These are phyloP conservation scores for Geopyxis carbonaria DNA, from an alignment of 495 filamentous ascomycete genomes.

Conservation along the genomic window DNA sequence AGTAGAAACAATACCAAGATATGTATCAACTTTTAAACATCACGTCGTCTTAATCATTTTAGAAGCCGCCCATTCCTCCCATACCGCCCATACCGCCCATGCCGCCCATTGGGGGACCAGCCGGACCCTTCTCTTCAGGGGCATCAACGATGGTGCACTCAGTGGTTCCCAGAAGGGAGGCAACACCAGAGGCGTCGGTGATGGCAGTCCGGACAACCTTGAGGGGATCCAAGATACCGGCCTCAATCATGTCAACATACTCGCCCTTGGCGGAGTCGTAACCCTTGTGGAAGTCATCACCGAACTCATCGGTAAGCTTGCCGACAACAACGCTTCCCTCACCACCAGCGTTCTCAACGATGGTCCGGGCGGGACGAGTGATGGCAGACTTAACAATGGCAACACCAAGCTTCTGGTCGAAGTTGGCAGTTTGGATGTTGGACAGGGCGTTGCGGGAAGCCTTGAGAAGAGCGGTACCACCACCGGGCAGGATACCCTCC, in stretches of 20 bases:
- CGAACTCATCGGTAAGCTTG: slow-evolving; percentile 92
- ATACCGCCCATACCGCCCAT: slow-evolving; percentile 58
- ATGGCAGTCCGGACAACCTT: slow-evolving; percentile 97
- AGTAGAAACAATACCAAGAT: no score
- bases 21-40: no score
- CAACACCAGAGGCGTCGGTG: slow-evolving; percentile 87
- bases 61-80: slow-evolving; percentile 41
- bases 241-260: slow-evolving; percentile 94
- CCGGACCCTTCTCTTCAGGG: slow-evolving; percentile 67
- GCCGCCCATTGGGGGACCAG: slow-evolving; percentile 35
- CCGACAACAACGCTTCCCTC: slow-evolving; percentile 95
- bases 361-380: slow-evolving; percentile 79
- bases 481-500: slow-evolving; percentile 95
- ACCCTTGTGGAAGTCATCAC: slow-evolving; percentile 89
- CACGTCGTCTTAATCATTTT: no score
- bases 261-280: slow-evolving; percentile 91
- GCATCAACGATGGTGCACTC: slow-evolving; percentile 96
- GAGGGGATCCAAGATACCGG: slow-evolving; percentile 95
- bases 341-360: slow-evolving; percentile 92
- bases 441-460: slow-evolving; percentile 76
- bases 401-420: slow-evolving; percentile 97
- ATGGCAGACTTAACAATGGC: slow-evolving; percentile 95
- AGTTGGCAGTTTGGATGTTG: slow-evolving; percentile 74
- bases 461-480: slow-evolving; percentile 95
- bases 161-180: slow-evolving; percentile 90